Conservation (phyloP, 176 grass and related monocot species). For the Oryza meyeriana region DNA sequence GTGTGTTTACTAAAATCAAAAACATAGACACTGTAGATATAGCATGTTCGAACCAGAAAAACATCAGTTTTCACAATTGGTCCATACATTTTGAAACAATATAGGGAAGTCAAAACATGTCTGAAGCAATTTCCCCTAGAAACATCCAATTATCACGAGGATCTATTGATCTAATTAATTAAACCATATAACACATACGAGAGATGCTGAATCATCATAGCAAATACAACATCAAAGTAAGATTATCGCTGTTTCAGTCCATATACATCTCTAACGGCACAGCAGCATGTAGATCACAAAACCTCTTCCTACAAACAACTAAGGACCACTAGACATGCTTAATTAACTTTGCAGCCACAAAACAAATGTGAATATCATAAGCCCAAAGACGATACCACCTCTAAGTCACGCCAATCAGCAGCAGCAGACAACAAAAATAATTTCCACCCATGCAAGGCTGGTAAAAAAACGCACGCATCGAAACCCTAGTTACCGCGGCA, state of each 20-base stretch:
- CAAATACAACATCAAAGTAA: not conserved
- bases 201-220: not conserved
- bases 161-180: not conserved
- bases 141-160: not conserved
- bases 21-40: not conserved
- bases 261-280: not conserved
- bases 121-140: not conserved
- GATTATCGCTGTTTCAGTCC: not conserved
- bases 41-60: not conserved
- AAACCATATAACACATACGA: not conserved
- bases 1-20: not conserved
- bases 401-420: not conserved
- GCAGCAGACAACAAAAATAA: not conserved
- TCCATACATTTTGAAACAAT: not conserved
- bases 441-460: not conserved
- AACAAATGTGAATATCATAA: not conserved
- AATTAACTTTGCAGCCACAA: not conserved
- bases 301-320: not conserved
- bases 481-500: slow-evolving; percentile 5
- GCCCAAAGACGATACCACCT: not conserved
- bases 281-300: not conserved
- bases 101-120: not conserved
- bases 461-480: not conserved
- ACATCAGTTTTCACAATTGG: not conserved
- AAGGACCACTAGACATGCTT: not conserved